Conservation (phyloP, 208 protist species). For the Jaenimonas drosophilae region DNA sequence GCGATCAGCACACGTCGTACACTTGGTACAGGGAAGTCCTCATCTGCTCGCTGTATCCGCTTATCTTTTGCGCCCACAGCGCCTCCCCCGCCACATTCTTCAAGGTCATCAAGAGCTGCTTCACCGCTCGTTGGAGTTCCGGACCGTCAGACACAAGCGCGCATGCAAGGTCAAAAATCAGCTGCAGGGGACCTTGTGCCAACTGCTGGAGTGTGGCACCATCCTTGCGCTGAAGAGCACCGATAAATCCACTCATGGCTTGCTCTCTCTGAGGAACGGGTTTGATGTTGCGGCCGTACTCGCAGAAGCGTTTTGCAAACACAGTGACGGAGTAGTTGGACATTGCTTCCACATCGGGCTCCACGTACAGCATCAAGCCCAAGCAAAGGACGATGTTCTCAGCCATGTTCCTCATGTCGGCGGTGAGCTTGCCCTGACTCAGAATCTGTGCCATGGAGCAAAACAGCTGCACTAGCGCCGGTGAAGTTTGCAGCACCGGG, state of each 20-base stretch:
- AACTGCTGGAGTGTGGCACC: too few relatives aligned
- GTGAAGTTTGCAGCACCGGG: conserved; percentile 26
- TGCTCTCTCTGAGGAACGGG: conserved; percentile 32
- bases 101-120: conserved; percentile 25
- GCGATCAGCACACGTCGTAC: conserved; percentile 45
- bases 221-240: conserved; percentile 29
- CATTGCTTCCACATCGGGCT: conserved; percentile 30
- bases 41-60: conserved; percentile 24
- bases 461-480: conserved; percentile 42
- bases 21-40: conserved; percentile 55
- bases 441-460: conserved; percentile 29
- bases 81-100: conserved; percentile 12
- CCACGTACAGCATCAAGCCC: conserved; percentile 54
- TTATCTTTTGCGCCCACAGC: conserved; percentile 45
- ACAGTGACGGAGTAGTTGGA: conserved; percentile 20
- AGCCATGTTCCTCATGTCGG: conserved; percentile 78
- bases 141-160: conserved; percentile 15
- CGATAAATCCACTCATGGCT: conserved; percentile 47
- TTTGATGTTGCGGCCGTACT: conserved; percentile 70
- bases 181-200: too few relatives aligned
- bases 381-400: conserved; percentile 77
- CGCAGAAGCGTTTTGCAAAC: conserved; percentile 53
- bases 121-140: conserved; percentile 38
- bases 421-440: conserved; percentile 13
- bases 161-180: conserved; percentile 67